phyloP scores from a whole-genome alignment of 352 stramenopile genomes.

The Achlya hypogyna region DNA sequence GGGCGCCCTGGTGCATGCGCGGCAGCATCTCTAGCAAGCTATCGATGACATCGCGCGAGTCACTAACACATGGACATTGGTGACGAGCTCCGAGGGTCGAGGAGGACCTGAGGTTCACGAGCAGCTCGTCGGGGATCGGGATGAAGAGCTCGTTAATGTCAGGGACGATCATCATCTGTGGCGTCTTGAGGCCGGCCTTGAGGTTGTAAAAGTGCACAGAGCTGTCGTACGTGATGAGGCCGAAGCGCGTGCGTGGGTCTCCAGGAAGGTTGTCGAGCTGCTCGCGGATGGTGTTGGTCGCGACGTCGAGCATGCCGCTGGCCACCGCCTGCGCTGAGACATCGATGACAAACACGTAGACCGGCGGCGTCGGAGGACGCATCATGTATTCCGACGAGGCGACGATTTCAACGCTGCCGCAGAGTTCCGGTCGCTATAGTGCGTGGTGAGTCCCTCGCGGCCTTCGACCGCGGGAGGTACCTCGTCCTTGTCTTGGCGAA shows the following conservation, averaged over 20 bases:
- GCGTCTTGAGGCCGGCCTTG: conserved; percentile 57
- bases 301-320: conserved; percentile 59
- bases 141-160: conserved; percentile 85
- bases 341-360: conserved; percentile 86
- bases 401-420: conserved; percentile 77
- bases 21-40: conserved; percentile 93
- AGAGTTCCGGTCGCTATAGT: conserved; percentile 59
- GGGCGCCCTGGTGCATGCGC: conserved; percentile 76
- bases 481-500: conserved; percentile 90
- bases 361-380: conserved; percentile 77
- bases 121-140: conserved; percentile 92
- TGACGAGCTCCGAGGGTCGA: neutral
- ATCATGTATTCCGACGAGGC: conserved; percentile 86
- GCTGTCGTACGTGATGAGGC: conserved; percentile 83
- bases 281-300: conserved; percentile 66
- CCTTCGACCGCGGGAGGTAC: conserved; percentile 75
- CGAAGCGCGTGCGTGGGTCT: conserved; percentile 60
- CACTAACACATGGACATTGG: conserved; percentile 20
- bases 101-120: conserved; percentile 91
- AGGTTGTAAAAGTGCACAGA: conserved; percentile 86
- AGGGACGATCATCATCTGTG: conserved; percentile 85
- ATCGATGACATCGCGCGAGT: conserved; percentile 92
- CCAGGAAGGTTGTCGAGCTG: conserved; percentile 75
- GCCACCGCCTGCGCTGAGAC: conserved; percentile 67
- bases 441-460: neutral